These are phyloP conservation scores for Linum usitatissimum DNA, from an alignment of 345 rosid genomes.

Conservation along the genomic window DNA sequence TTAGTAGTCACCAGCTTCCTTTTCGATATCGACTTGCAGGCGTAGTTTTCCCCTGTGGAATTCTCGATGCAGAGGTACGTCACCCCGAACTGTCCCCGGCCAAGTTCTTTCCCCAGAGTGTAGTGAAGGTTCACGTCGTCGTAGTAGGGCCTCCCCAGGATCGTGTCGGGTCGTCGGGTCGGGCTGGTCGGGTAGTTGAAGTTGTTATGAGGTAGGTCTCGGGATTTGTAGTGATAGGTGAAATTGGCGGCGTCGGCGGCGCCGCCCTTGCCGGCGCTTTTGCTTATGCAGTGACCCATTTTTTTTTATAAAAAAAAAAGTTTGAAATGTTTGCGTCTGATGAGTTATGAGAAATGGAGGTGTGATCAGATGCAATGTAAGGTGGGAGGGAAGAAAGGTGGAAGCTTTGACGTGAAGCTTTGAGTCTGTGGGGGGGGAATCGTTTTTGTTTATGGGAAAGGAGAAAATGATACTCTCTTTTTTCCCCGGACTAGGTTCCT, in stretches of 20 bases:
- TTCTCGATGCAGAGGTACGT: slow-evolving; percentile 21
- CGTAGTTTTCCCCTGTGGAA: slow-evolving; percentile 16
- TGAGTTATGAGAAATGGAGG: no score
- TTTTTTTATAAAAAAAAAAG: no score
- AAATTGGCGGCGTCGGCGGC: no score
- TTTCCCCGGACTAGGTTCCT: no score
- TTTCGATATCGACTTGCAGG: slow-evolving; percentile 25
- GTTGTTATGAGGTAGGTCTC: slow-evolving; percentile 1
- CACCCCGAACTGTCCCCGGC: slow-evolving; percentile 27
- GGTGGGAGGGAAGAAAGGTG: no score
- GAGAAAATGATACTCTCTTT: no score
- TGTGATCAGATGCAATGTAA: no score
- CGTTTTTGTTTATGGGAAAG: no score
- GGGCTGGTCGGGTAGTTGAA: slow-evolving; percentile 20
- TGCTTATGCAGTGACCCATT: slow-evolving; percentile 58
- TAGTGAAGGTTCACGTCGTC: slow-evolving; percentile 17
- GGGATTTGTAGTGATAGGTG: slow-evolving; percentile 23
- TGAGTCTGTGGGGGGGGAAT: no score
- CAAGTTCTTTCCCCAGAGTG: slow-evolving; percentile 19
- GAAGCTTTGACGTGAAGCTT: no score
- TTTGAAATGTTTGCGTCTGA: no score
- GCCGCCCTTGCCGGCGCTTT: slow-evolving; percentile 20
- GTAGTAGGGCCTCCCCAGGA: slow-evolving; percentile 16
- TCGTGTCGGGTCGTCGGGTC: slow-evolving; percentile 21
- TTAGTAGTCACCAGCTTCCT: slow-evolving; percentile 19